Percentiles rank a stretch among this genome's conserved stretches.
Conservation (phyloP, 257 asterid species). For the Nicotiana noctiflora region DNA sequence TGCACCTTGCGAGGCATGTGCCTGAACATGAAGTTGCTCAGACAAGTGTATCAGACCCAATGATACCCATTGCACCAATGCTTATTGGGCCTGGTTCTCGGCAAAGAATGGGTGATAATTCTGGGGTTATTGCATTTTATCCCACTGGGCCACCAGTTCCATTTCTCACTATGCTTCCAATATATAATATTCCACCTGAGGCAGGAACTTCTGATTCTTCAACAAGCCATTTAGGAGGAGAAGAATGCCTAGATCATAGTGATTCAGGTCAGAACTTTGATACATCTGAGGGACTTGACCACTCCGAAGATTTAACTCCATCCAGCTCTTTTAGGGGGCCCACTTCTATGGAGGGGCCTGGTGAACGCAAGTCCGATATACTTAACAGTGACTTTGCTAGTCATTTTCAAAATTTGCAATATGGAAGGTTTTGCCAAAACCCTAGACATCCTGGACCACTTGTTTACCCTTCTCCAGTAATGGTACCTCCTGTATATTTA, state of each 20-base stretch:
- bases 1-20: conserved; percentile 45
- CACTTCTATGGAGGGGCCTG: conserved; percentile 38
- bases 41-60: conserved; percentile 68
- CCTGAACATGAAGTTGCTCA: conserved; percentile 62
- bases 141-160: conserved; percentile 99
- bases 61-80: conserved; percentile 70
- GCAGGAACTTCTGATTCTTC: conserved; percentile 52
- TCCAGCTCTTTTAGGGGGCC: conserved; percentile 41
- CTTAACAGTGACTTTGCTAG: conserved; percentile 84
- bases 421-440: conserved; percentile 88
- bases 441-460: conserved; percentile 48
- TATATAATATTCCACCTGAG: conserved; percentile 61
- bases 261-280: conserved; percentile 42
- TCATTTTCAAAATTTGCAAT: conserved; percentile 85
- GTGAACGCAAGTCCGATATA: conserved; percentile 60
- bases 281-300: conserved; percentile 40
- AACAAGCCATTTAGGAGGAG: conserved; percentile 44
- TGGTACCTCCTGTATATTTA: conserved; percentile 78
- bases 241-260: conserved; percentile 36
- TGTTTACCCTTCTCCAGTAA: conserved; percentile 57
- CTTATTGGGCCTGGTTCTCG: conserved; percentile 59
- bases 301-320: conserved; percentile 43
- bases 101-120: conserved; percentile 51
- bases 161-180: conserved; percentile 88
- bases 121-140: conserved; percentile 71